phyloP scores from a whole-genome alignment of 2,329 filamentous ascomycete species.

The Talaromyces sp. region DNA sequence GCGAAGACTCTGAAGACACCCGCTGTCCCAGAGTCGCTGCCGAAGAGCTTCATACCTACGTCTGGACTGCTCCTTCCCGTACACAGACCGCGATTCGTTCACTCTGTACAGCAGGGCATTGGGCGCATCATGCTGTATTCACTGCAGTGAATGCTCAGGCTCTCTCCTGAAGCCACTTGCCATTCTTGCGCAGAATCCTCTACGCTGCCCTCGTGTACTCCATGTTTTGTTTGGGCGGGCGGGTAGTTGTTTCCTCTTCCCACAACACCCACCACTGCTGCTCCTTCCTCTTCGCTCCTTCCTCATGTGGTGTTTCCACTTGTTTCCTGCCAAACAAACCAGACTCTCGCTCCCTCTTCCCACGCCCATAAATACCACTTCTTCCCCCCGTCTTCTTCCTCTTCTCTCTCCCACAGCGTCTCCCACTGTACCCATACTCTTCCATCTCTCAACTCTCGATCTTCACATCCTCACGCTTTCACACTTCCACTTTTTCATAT shows the following conservation, averaged over 20 bases:
- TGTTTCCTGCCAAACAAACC: not conserved
- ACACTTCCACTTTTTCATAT: not conserved
- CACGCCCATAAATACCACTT: not conserved
- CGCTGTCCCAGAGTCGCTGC: too few relatives aligned
- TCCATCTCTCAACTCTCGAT: not conserved
- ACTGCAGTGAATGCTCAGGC: too few relatives aligned
- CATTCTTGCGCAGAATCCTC: too few relatives aligned
- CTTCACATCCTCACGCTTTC: not conserved
- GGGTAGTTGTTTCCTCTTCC: not conserved
- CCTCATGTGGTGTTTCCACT: not conserved
- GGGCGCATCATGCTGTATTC: too few relatives aligned
- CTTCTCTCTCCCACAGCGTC: not conserved
- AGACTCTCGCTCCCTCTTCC: not conserved
- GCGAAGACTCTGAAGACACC: too few relatives aligned
- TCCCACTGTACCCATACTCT: constrained; percentile 1
- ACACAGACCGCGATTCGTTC: too few relatives aligned
- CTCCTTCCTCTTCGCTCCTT: too few relatives aligned
- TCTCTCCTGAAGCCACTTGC: too few relatives aligned
- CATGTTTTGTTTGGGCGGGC: not conserved
- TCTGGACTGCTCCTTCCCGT: too few relatives aligned
- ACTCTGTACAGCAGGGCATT: too few relatives aligned
- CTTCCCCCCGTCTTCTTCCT: constrained; percentile 5
- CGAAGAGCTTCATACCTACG: too few relatives aligned
- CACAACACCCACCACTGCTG: not conserved
- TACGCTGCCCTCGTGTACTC: not conserved